phyloP scores from a whole-genome alignment of 441 rosid genomes.

The Metrosideros polymorpha region DNA sequence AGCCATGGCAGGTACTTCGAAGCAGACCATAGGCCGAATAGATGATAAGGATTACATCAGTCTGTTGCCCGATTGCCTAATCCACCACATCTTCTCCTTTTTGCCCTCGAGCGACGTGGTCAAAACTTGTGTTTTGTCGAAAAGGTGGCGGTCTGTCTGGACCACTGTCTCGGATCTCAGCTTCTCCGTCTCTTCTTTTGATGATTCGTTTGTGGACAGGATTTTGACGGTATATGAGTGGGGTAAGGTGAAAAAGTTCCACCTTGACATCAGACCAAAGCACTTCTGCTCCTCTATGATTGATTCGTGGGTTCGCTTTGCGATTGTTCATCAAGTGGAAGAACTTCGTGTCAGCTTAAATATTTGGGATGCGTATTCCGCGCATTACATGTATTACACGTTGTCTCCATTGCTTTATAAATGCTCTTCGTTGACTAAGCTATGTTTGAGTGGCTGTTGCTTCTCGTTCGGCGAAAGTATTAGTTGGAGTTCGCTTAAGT shows the following conservation, averaged over 20 bases:
- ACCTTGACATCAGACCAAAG: not conserved
- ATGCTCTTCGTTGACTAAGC: not conserved
- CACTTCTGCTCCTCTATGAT: not conserved
- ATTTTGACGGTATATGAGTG: not conserved
- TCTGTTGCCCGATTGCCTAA: not conserved
- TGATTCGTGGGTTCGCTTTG: not conserved
- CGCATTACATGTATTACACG: fast-evolving
- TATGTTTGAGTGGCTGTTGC: not conserved
- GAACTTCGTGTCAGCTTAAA: not conserved
- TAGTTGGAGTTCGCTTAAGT: not conserved
- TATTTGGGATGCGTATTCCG: too few species aligned
- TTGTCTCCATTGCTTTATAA: not conserved
- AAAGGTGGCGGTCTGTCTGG: not conserved
- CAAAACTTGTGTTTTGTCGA: not conserved
- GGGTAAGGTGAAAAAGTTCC: not conserved
- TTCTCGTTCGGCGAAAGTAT: not conserved
- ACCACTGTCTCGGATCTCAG: not conserved
- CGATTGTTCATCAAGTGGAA: not conserved
- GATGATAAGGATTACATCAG: not conserved
- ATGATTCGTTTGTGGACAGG: not conserved
- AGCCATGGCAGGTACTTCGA: not conserved
- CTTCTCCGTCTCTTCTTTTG: not conserved
- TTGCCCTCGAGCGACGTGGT: not conserved
- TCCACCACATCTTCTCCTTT: not conserved
- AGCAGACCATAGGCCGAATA: not conserved